These are phyloP conservation scores for Protea cynaroides DNA, from an alignment of 164 flowering plant species.

Conservation along the genomic window DNA sequence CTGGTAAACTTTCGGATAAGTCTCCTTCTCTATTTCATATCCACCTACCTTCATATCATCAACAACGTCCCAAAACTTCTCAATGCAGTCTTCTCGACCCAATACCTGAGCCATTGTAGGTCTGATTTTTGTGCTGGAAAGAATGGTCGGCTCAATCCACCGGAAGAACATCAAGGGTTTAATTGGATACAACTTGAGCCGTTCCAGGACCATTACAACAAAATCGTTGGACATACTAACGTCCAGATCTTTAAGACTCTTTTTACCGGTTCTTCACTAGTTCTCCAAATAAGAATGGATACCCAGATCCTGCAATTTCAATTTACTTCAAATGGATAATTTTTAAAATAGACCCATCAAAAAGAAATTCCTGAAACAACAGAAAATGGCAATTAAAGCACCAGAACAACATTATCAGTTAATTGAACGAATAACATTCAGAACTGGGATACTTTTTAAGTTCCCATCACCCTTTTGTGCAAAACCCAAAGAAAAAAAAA, in stretches of 20 bases:
- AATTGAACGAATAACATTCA: too few species aligned
- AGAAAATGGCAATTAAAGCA: too few species aligned
- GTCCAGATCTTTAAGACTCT: constrained; percentile 28
- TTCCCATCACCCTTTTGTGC: too few species aligned
- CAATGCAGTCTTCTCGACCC: constrained; percentile 52
- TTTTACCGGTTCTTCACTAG: too few species aligned
- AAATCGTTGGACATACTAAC: constrained; percentile 38
- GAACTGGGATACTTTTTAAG: too few species aligned
- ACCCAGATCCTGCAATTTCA: too few species aligned
- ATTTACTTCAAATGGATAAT: too few species aligned
- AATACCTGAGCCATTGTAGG: constrained; percentile 53
- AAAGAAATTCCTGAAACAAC: too few species aligned
- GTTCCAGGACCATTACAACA: constrained; percentile 41
- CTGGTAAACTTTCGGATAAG: constrained; percentile 35
- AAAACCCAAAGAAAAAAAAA: too few species aligned
- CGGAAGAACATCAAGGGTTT: constrained; percentile 62
- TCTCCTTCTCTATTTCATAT: constrained; percentile 49
- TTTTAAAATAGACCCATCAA: too few species aligned
- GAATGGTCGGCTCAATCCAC: constrained; percentile 58
- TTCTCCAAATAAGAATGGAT: too few species aligned
- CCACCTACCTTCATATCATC: constrained; percentile 58
- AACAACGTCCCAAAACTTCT: constrained; percentile 56
- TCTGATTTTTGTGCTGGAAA: constrained; percentile 39
- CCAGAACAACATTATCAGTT: too few species aligned
- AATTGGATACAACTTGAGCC: constrained; percentile 34